Percentiles rank a stretch among this genome's conserved stretches.
Evolutionary conservation across 352 stramenopile genomes (phyloP).

Genomic region (Phytophthora crassamura): DNA sequence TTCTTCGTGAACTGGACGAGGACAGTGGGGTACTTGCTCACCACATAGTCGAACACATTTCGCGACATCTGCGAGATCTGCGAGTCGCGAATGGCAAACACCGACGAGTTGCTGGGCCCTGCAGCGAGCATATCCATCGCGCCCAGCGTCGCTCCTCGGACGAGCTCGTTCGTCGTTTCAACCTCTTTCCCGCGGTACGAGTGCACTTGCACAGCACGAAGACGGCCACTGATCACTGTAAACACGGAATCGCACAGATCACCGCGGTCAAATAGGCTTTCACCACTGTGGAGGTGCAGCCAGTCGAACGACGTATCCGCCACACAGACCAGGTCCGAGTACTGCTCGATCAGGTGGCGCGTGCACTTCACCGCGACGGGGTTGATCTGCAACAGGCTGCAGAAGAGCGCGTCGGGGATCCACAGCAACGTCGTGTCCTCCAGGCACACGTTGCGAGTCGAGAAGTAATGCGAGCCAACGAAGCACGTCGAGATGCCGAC

Average conservation of each 20-base stretch:
- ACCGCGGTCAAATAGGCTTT: conserved; percentile 80
- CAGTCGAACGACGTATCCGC: conserved; percentile 86
- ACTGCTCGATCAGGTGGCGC: conserved; percentile 73
- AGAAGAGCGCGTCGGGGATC: conserved; percentile 66
- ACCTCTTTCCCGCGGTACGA: conserved; percentile 62
- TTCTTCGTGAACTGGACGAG: conserved; percentile 86
- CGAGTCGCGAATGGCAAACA: conserved; percentile 88
- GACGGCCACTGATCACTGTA: conserved; percentile 78
- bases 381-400: conserved; percentile 60
- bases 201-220: conserved; percentile 79
- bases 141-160: conserved; percentile 80
- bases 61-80: conserved; percentile 90
- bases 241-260: conserved; percentile 84
- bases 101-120: conserved; percentile 75
- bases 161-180: conserved; percentile 81
- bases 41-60: conserved; percentile 87
- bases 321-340: conserved; percentile 72
- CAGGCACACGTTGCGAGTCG: conserved; percentile 56
- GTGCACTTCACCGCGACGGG: conserved; percentile 62
- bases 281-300: conserved; percentile 83
- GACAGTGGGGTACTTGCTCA: conserved; percentile 69
- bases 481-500: conserved; percentile 75
- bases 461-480: conserved; percentile 52
- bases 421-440: conserved; percentile 55
- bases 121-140: conserved; percentile 86